Percentiles rank a stretch among this genome's conserved stretches.
These are phyloP conservation scores for Penstemon eatonii DNA, from an alignment of 257 asterid species.

Conservation along the genomic window DNA sequence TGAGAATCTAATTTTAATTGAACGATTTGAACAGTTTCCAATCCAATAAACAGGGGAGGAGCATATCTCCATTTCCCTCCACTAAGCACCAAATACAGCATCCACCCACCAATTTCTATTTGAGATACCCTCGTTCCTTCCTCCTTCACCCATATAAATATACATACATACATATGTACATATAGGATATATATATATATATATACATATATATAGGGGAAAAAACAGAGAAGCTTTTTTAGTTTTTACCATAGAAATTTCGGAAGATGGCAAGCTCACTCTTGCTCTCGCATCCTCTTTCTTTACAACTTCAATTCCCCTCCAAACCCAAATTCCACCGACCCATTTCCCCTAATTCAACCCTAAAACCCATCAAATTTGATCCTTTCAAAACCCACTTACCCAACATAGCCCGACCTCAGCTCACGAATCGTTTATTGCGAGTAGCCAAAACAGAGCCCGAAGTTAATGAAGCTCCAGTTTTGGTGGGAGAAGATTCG, in stretches of 20 bases:
- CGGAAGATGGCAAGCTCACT: slow-evolving; percentile 38
- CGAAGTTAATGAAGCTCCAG: slow-evolving; percentile 35
- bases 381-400: slow-evolving; percentile 22
- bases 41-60: too few species aligned
- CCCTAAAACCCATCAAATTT: slow-evolving; percentile 7
- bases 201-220: background rate
- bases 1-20: too few species aligned
- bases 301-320: slow-evolving; percentile 29
- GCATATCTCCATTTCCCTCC: slow-evolving; percentile 7
- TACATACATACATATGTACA: background rate
- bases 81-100: slow-evolving; percentile 1
- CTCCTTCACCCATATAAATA: background rate
- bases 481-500: slow-evolving; percentile 76
- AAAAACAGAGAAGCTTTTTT: too few species aligned
- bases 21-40: too few species aligned
- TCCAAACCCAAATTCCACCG: background rate
- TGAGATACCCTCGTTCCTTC: background rate
- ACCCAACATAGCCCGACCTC: slow-evolving; percentile 8
- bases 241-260: background rate
- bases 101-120: background rate
- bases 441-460: slow-evolving; percentile 46
- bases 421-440: slow-evolving; percentile 23
- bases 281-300: slow-evolving; percentile 37
- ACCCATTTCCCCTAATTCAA: slow-evolving; percentile 3
- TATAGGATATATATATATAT: background rate